Base-by-base conservation (phyloP, 306 rosid genomes). In the Pachyrhizus erosus region DNA sequence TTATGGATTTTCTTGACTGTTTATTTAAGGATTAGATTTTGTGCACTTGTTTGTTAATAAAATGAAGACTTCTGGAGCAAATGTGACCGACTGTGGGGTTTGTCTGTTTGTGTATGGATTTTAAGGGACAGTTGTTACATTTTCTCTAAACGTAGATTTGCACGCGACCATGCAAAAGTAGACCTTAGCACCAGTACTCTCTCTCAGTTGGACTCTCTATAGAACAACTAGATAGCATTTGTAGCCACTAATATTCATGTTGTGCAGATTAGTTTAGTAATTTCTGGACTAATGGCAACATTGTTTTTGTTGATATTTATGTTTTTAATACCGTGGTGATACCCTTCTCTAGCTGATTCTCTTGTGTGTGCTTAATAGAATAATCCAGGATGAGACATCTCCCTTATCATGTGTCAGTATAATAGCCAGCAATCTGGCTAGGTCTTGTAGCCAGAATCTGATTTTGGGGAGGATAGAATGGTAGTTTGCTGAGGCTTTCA, bases 381-480 rank as follows among this genome's bases (percentile, higher is more conserved):
- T 34, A 57, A 69, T 17, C 66, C 51, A 46, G 67, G 77, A 81
- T 43, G 65, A 23, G 78, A 58, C 72, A 42, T 55, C 33, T 27
- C 45, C 20, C 27, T 70, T 54, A 18, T 43, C 43, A 68, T 68
- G 80, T 5, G 5, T 45, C 75, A 13, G 70, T 27, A 12, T 71
- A 57, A 45, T 49, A 61, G 68, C 51, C 61, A 55, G 31, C 74
- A 67, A 77, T 70, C 20, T 37, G 54, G 60, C 49, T 26, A 54
- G 83, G 72, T 72, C 61, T 31, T 76, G 75, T 61, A 79, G 73
- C 69, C 83, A 72, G 89, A 68, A 55, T 73, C 75, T 73, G 73
- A 70, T 46, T 84, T 85, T 81, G 45, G 73, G 75, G 66, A 61
- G 57, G 83, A 66, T 79, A 75, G 58, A 78, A 81, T 81, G 75